Percentiles rank a stretch among this genome's conserved stretches.
phyloP scores from a whole-genome alignment of 345 rosid species.

The Eucalyptus tenuipes region DNA sequence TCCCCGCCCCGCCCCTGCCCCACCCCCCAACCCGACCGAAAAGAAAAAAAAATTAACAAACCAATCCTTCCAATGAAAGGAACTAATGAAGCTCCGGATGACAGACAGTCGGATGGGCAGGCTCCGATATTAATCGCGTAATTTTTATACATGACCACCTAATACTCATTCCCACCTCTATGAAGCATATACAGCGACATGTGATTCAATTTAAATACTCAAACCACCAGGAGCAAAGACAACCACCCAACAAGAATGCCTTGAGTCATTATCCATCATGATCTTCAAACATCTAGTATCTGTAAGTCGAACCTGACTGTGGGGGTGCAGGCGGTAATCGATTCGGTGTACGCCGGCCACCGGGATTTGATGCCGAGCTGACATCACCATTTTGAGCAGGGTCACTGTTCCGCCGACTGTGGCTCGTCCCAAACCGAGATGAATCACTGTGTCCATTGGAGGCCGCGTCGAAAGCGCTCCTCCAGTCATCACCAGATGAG shows the following conservation, averaged over 20 bases:
- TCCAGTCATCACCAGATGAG: conserved; percentile 76
- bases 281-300: conserved; percentile 7
- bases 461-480: conserved; percentile 76
- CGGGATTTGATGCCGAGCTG: conserved; percentile 22
- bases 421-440: conserved; percentile 37
- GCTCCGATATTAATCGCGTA: neutral
- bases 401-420: conserved; percentile 60
- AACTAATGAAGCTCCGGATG: neutral
- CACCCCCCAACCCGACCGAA: neutral
- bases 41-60: neutral
- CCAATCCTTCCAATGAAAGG: neutral
- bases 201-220: neutral
- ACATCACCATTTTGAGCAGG: conserved; percentile 73
- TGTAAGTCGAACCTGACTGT: conserved; percentile 35
- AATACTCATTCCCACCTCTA: neutral
- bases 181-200: neutral
- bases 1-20: accelerated
- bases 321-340: conserved; percentile 93
- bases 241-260: neutral
- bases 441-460: conserved; percentile 43
- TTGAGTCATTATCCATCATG: neutral
- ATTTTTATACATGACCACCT: neutral
- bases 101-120: neutral
- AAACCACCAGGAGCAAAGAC: neutral
- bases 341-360: conserved; percentile 69